Conservation (phyloP, 139 green algal species). For the Picochlorum sp. region DNA sequence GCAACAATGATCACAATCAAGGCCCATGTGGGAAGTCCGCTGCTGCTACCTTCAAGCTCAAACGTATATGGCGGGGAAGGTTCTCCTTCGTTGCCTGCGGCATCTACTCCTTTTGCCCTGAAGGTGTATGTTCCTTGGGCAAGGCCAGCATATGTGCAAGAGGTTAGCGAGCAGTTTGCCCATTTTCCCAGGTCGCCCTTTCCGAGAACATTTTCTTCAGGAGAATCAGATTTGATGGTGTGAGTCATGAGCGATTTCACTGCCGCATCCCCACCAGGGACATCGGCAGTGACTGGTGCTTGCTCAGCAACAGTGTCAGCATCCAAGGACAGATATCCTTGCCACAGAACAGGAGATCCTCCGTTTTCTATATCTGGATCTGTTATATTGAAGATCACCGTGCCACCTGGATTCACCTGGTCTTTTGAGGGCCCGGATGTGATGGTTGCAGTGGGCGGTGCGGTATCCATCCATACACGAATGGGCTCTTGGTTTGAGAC, state of each 20-base stretch:
- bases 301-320: too few species aligned
- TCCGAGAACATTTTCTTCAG: constrained; percentile 3
- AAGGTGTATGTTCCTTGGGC: constrained; percentile 21
- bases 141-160: constrained; percentile 14
- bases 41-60: constrained; percentile 4
- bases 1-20: constrained; percentile 15
- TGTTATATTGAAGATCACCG: neutral
- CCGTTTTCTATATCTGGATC: neutral
- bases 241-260: neutral
- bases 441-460: constrained; percentile 6
- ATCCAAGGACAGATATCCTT: neutral
- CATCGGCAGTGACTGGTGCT: too few species aligned
- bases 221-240: neutral
- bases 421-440: neutral
- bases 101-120: constrained; percentile 22
- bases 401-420: neutral
- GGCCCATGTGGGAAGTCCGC: constrained; percentile 20
- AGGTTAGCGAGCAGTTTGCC: constrained; percentile 17
- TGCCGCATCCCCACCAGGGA: neutral
- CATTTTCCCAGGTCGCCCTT: constrained; percentile 14
- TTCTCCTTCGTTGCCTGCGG: constrained; percentile 31
- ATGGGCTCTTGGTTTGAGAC: constrained; percentile 2
- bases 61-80: constrained; percentile 17
- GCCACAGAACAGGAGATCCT: neutral
- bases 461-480: constrained; percentile 18